Evolutionary conservation across 1,284 basidiomycete species (phyloP).

Genomic region (Anthracocystis setariae): DNA sequence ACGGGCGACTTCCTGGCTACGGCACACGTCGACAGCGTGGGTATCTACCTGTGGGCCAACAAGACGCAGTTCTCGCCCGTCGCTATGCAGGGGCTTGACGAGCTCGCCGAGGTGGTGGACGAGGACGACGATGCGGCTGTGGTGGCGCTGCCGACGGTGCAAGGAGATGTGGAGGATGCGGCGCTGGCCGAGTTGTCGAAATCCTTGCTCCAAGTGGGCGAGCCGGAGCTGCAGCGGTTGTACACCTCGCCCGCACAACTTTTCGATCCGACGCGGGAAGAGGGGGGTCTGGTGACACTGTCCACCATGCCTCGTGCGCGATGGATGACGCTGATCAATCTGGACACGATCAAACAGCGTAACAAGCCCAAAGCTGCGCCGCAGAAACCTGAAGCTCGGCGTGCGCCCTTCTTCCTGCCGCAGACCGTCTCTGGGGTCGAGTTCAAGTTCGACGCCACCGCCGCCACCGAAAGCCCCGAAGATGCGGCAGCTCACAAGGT

Average conservation of each 20-base stretch:
- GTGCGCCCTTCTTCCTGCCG: conserved; percentile 90
- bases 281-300: conserved; percentile 75
- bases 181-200: conserved; percentile 80
- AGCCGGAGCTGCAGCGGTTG: conserved; percentile 52
- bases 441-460: conserved; percentile 40
- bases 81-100: conserved; percentile 80
- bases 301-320: conserved; percentile 89
- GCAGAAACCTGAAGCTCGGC: conserved; percentile 83
- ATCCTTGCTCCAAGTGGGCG: conserved; percentile 38
- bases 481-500: conserved; percentile 1
- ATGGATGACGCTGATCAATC: conserved; percentile 95
- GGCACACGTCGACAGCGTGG: conserved; percentile 90
- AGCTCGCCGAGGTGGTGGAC: conserved; percentile 75
- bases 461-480: neutral
- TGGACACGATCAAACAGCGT: conserved; percentile 89
- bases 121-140: conserved; percentile 16
- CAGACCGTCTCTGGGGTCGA: conserved; percentile 66
- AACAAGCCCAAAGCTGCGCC: conserved; percentile 96
- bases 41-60: conserved; percentile 96
- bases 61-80: conserved; percentile 90
- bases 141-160: conserved; percentile 46
- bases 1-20: conserved; percentile 96
- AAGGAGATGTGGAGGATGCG: conserved; percentile 70
- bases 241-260: conserved; percentile 70
- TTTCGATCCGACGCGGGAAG: conserved; percentile 64